phyloP scores from a whole-genome alignment of 2,329 filamentous ascomycete genomes.

The Ophiostoma tasmaniense region DNA sequence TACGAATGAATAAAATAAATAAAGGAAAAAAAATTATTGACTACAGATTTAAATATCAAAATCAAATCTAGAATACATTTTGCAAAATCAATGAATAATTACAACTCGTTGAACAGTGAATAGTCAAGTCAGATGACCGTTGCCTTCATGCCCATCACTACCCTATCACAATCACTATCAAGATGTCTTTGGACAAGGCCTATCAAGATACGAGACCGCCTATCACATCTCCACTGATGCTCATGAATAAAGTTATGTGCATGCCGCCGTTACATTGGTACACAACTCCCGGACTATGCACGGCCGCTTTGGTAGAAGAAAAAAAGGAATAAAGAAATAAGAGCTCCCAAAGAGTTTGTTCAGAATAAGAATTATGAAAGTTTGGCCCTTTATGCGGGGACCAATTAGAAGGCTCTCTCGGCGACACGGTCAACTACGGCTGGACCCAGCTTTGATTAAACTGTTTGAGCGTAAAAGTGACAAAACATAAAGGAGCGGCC shows the following conservation, averaged over 20 bases:
- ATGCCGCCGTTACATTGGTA: background rate
- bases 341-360: background rate
- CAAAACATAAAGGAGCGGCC: background rate
- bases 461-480: background rate
- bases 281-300: constrained; percentile 1
- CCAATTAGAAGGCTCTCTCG: background rate
- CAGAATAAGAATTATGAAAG: background rate
- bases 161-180: background rate
- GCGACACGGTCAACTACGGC: background rate
- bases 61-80: too few species aligned
- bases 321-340: background rate
- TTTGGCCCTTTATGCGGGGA: background rate
- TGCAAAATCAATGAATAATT: too few species aligned
- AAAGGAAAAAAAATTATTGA: too few species aligned
- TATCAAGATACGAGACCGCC: background rate
- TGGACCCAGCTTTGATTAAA: too few species aligned
- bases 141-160: background rate
- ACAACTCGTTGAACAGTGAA: background rate
- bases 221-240: background rate
- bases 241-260: background rate
- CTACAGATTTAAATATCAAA: too few species aligned
- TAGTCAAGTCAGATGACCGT: background rate
- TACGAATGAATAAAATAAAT: too few species aligned
- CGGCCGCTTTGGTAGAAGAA: too few species aligned
- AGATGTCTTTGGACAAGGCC: too few species aligned